Conservation (phyloP, 2,329 filamentous ascomycete species). For the Emydomyces testavorans region DNA sequence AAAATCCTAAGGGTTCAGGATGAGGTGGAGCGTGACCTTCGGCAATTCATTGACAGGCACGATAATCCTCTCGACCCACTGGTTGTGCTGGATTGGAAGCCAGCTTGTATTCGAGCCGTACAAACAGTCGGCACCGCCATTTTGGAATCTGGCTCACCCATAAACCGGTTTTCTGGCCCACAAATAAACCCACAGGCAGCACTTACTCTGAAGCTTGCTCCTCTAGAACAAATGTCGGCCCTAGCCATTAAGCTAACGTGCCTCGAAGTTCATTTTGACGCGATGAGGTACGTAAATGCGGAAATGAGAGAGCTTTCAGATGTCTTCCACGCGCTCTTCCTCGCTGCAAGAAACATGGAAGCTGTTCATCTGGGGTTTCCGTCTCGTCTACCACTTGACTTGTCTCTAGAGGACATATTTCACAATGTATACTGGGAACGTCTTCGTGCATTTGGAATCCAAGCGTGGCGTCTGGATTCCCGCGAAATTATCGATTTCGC, state of each 20-base stretch:
- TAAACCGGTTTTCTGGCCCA: slow-evolving; percentile 50
- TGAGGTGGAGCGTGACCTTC: slow-evolving; percentile 44
- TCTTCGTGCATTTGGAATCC: slow-evolving; percentile 52
- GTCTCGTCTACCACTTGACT: slow-evolving; percentile 43
- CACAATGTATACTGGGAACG: slow-evolving; percentile 51
- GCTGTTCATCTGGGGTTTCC: slow-evolving; percentile 56
- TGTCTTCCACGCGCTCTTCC: slow-evolving; percentile 49
- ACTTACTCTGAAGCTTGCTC: slow-evolving; percentile 39
- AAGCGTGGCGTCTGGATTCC: slow-evolving; percentile 50
- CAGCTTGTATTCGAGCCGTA: slow-evolving; percentile 51
- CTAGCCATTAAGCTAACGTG: slow-evolving; percentile 49
- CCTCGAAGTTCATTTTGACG: slow-evolving; percentile 53
- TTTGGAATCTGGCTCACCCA: slow-evolving; percentile 44
- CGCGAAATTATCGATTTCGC: slow-evolving; percentile 50
- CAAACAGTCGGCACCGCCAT: slow-evolving; percentile 48
- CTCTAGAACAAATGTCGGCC: slow-evolving; percentile 38
- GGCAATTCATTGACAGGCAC: slow-evolving; percentile 42
- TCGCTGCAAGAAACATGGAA: slow-evolving; percentile 48
- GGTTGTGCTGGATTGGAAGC: slow-evolving; percentile 48
- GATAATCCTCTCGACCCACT: slow-evolving; percentile 34
- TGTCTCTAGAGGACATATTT: slow-evolving; percentile 51
- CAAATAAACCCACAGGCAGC: slow-evolving; percentile 52
- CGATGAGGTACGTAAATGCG: slow-evolving; percentile 44
- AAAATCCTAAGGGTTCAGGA: slow-evolving; percentile 54
- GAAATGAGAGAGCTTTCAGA: slow-evolving; percentile 48